Conservation (phyloP, 768 basidiomycete genomes). For the Leccinum rimulosum region DNA sequence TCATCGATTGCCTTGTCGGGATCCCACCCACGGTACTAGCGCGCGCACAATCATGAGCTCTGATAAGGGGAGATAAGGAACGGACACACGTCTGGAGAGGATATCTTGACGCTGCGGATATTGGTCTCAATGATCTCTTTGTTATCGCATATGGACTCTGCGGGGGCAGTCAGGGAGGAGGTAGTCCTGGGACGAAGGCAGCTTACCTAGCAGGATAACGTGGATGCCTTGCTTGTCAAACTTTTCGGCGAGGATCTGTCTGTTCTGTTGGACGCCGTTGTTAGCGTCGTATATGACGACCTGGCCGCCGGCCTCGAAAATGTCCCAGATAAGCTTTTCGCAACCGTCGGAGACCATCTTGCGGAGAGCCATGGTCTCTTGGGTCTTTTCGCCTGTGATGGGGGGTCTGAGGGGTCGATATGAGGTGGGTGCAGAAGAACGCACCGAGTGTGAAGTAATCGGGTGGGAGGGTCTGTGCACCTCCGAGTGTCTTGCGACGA, state of each 20-base stretch:
- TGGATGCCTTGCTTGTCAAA: slow-evolving; percentile 87
- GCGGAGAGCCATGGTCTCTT: slow-evolving; percentile 77
- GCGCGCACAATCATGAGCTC: not conserved
- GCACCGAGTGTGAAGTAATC: slow-evolving; percentile 89
- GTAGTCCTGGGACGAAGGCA: not conserved
- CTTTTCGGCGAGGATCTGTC: slow-evolving; percentile 76
- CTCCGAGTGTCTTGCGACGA: slow-evolving; percentile 84
- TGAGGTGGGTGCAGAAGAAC: slow-evolving; percentile 8
- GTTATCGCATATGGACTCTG: slow-evolving; percentile 90
- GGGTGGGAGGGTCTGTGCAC: slow-evolving; percentile 79
- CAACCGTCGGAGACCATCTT: slow-evolving; percentile 76
- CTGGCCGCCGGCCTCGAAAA: slow-evolving; percentile 84
- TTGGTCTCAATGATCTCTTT: slow-evolving; percentile 92
- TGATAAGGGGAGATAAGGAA: not conserved
- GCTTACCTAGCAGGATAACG: slow-evolving; percentile 86
- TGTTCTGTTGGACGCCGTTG: slow-evolving; percentile 69
- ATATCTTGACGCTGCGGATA: slow-evolving; percentile 95
- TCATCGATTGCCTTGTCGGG: slow-evolving; percentile 90
- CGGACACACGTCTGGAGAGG: slow-evolving; percentile 86
- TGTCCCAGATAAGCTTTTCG: slow-evolving; percentile 86
- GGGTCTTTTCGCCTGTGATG: slow-evolving; percentile 67
- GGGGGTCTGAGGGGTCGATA: not conserved
- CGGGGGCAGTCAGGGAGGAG: slow-evolving; percentile 11
- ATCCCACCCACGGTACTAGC: slow-evolving; percentile 88
- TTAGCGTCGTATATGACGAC: slow-evolving; percentile 99